Base-by-base conservation (phyloP, 2,329 filamentous ascomycete species). In the Metarhizium anisopliae region DNA sequence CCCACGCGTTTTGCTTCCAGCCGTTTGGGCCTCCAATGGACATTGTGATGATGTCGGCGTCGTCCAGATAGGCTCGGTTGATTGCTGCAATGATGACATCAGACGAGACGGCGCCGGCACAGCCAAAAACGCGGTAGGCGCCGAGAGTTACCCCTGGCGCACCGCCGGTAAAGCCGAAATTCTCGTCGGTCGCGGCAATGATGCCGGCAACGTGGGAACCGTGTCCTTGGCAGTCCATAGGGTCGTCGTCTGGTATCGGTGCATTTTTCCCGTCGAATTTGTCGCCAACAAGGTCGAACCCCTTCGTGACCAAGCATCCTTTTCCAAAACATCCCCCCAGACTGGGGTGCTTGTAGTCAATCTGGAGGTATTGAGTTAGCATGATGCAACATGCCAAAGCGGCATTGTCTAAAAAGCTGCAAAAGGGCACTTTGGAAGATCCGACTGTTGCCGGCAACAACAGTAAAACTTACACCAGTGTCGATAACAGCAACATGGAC, bases 291-390 rank as follows among this genome's bases (percentile, higher is more conserved):
- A 84, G 71, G 59, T 84, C 81, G 49, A 72, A 72, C 20, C 84
- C 83, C 56, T 75, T 78, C 5, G 74, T 72, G 25, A 87, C 79
- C 50, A 85, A 70, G 60, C 78, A 85, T 11, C 77, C 80, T 1
- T 72, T 62, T 2, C 83, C 84, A 63, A 85, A 86, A 62, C 83
- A 83, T 50, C 82, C 82, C 11, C 84, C 84, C 0, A 87, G 75
- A 29, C 81, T 80, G 2, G 82, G 80, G 62, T 86, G 83, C 1
- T 71, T 76, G 63, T 86, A 86, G 64, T 87, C 84, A 50, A 84
- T 70, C 76, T 78, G 47, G 14, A 51, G 73, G 62, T 8, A 40
- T 4, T n/a, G 5, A n/a, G 53, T 40, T 36, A 45, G 2, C 30
- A 47, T 29, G n/a, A 4, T 25, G 11, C 30, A 29, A 83, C 25